Conservation (phyloP, 176 grass and related monocot genomes). For the Leersia perrieri region DNA sequence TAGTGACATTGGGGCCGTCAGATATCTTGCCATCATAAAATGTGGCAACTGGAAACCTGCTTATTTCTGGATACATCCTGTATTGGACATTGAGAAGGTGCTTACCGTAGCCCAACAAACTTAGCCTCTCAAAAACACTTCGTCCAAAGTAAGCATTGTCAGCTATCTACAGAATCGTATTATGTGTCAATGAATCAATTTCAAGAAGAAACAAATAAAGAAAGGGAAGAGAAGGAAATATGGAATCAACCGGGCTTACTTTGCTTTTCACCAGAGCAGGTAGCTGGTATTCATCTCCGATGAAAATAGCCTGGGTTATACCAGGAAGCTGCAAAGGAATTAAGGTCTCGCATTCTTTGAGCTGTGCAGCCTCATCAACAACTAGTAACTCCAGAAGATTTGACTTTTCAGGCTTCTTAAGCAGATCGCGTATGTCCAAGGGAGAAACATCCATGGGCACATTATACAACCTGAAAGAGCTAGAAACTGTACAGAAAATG, state of each 20-base stretch:
- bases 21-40: conserved; percentile 53
- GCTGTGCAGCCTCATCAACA: conserved; percentile 67
- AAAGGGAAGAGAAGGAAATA: conserved; percentile 3
- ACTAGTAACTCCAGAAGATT: conserved; percentile 38
- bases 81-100: conserved; percentile 67
- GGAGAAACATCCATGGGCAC: background rate
- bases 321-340: conserved; percentile 46
- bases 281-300: conserved; percentile 64
- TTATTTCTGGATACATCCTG: conserved; percentile 70
- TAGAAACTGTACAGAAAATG: conserved; percentile 44
- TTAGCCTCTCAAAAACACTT: conserved; percentile 59
- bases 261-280: conserved; percentile 64
- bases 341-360: conserved; percentile 67
- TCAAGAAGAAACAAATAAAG: background rate
- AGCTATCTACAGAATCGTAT: conserved; percentile 47
- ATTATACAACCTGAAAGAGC: conserved; percentile 27
- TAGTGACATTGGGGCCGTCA: conserved; percentile 47
- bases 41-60: conserved; percentile 52
- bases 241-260: conserved; percentile 10
- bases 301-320: conserved; percentile 46
- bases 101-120: conserved; percentile 45
- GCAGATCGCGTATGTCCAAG: background rate
- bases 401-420: background rate
- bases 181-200: background rate
- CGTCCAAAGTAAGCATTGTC: conserved; percentile 46